Base-by-base conservation (phyloP, 106 monocot genomes). In the Dendrobium huoshanense region DNA sequence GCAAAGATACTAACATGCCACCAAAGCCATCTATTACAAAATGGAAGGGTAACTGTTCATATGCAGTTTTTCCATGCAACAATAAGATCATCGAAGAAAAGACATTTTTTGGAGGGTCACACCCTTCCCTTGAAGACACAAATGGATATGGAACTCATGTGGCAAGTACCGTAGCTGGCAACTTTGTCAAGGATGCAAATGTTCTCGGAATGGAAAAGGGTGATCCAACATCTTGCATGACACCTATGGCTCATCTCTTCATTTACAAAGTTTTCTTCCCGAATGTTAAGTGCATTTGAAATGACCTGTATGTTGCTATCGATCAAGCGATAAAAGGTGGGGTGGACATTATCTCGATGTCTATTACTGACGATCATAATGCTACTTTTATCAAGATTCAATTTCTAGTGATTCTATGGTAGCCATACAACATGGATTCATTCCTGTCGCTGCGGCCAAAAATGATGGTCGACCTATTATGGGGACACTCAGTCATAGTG, bases 1-100 rank as follows among this genome's bases (percentile, higher is more conserved):
- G 85, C 80, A 61, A 75, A 3, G 80, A 77, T 24, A 7, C 33
- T 7, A 64, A 49, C 16, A 79, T 86, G 74, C 79, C 48, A 10
- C 81, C 78, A 16, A 59, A 75, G 37, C 77, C 6, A 45, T 22
- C 56, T 2, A 7, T 11, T 58, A 7, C 58, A 16, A 73, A 73
- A 42, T 86, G 82, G 82, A 78, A 74, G 55, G 75, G 82, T 1
- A 33, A 13, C 13, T 86, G 86, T 25, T 20, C 67, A 2, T 73
- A 43, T 56, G 33, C 59, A 7, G n/a, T 3, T 6, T 55, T 31
- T 20, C 0, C 5, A 0, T 83, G 85, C 77, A 81, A 81, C 72
- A 81, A 81, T 56, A 85, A 81, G 74, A 65, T 81, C 44, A 78
- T 81, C 15, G 85, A 73, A n/a, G 78, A 31, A 20, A 61, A 10